A percentile compares a stretch with the other conserved stretches of the same genome.
These are phyloP conservation scores for Darksidea phi DNA, from an alignment of 495 filamentous ascomycete species.

Conservation along the genomic window DNA sequence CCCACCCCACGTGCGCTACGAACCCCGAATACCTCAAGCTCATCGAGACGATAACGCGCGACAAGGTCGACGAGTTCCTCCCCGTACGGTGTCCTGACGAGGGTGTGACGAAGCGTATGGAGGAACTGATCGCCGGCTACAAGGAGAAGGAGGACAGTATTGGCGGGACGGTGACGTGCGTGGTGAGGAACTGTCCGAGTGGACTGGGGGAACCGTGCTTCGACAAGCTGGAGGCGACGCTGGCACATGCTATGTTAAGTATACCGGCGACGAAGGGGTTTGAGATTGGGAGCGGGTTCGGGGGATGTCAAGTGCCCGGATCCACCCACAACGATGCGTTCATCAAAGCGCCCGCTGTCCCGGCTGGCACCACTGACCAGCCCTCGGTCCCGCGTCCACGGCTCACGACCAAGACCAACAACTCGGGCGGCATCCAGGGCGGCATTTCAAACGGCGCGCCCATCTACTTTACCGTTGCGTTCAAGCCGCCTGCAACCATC, in stretches of 20 bases:
- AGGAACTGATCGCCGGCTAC: constrained; percentile 73
- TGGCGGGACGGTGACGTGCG: constrained; percentile 93
- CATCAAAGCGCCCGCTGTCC: constrained; percentile 53
- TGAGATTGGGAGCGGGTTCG: constrained; percentile 93
- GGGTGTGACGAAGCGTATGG: constrained; percentile 67
- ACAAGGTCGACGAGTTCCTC: constrained; percentile 75
- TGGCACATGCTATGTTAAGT: constrained; percentile 94
- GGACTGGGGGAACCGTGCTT: constrained; percentile 95
- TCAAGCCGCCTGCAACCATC: constrained; percentile 96
- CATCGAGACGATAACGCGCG: constrained; percentile 69
- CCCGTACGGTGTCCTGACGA: constrained; percentile 84
- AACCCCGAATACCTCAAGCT: constrained; percentile 81
- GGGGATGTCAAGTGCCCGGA: constrained; percentile 81
- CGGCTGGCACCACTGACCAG: constrained; percentile 14
- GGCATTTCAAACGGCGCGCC: constrained; percentile 93
- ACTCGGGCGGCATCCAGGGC: constrained; percentile 94
- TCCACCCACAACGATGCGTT: constrained; percentile 95
- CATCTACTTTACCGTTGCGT: constrained; percentile 92
- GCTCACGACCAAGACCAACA: constrained; percentile 90
- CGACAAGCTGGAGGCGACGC: constrained; percentile 91
- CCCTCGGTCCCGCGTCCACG: constrained; percentile 41
- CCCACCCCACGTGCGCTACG: constrained; percentile 70
- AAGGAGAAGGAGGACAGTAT: constrained; percentile 85
- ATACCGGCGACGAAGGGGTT: constrained; percentile 98
- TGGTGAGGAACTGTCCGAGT: constrained; percentile 83